Evolutionary conservation across 2,329 filamentous ascomycete species (phyloP), one percentile per base, ranked within the genome.

Genomic region (Sporothrix luriei): DNA sequence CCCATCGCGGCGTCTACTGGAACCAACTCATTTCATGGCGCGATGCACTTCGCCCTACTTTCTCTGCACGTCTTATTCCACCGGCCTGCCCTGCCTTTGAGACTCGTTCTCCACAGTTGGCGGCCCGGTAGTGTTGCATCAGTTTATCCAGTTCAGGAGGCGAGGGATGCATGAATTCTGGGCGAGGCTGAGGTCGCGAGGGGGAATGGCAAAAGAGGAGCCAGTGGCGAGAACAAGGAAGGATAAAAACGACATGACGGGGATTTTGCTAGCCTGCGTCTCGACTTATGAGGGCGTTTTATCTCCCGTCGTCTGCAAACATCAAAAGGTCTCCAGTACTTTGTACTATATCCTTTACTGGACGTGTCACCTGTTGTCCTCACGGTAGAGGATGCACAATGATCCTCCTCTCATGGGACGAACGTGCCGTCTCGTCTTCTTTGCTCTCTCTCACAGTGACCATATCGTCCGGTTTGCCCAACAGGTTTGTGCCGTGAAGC

Each of bases 41-140:
- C 51, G 26, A 51, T 51, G 26, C 46, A 38, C 26, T 19, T 52
- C 46, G 61, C 61, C 46, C 16, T 51, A n/a, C 49, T 68, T 49
- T 38, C 43, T 49, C 21, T 49, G 33, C 21, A 29, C 11, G 33
- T 59, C 40, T 26, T 16, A 11, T 48, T 11, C 4, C n/a, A 11
- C 11, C 24, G 19, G 21, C 24, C 46, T 29, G 29, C 29, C 6
- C 46, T 29, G 29, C 29, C 6, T 38, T 52, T 19, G 4, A 14
- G 14, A 13, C 19, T n/a, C 10, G 51, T 51, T 54, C 55, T 29
- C 54, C 66, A 40, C 54, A 24, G 19, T 21, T 43, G 26, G n/a
- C 66, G 66, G 54, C 66, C 54, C 66, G 66, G 54, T 43, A 61
- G 66, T 68, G 52, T 68, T 54, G 66, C 66, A 68, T 61, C 24